Percentiles rank a stretch among this genome's conserved stretches.
These are phyloP conservation scores for Cutaneotrichosporon cyanovorans DNA, from an alignment of 1,284 basidiomycete genomes.

Conservation along the genomic window DNA sequence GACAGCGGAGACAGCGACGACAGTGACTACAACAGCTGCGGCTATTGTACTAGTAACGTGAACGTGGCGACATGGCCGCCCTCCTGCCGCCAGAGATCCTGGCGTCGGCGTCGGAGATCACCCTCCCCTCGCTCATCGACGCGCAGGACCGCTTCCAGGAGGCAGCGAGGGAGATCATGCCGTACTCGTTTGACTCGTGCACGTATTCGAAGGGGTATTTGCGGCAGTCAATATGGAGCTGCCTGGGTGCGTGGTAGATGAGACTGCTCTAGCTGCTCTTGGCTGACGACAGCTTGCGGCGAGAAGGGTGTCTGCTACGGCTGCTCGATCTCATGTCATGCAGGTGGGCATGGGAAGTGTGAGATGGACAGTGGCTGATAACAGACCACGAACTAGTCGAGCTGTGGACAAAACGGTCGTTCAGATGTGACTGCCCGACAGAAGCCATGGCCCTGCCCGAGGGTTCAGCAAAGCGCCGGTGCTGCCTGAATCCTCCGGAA, in stretches of 20 bases:
- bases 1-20: no score
- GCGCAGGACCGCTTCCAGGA: slow-evolving; percentile 32
- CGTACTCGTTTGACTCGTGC: slow-evolving; percentile 43
- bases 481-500: slow-evolving; percentile 29
- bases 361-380: slow-evolving; percentile 1
- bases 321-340: slow-evolving; percentile 45
- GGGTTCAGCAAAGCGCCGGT: slow-evolving; percentile 13
- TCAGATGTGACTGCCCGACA: slow-evolving; percentile 45
- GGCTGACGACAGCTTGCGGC: slow-evolving; percentile 24
- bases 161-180: slow-evolving; percentile 39
- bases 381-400: slow-evolving; percentile 44
- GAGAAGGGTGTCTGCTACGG: slow-evolving; percentile 43
- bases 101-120: slow-evolving; percentile 28
- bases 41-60: no score
- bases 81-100: slow-evolving; percentile 2
- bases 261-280: no score
- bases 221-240: slow-evolving; percentile 42
- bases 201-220: slow-evolving; percentile 36
- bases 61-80: no score
- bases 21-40: no score
- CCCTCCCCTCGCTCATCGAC: slow-evolving; percentile 35
- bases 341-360: no score
- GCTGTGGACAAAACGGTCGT: slow-evolving; percentile 39
- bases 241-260: slow-evolving; percentile 27
- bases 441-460: slow-evolving; percentile 17